phyloP scores from a whole-genome alignment of 129 eudicot species.

The Daucus carota region DH1_v3.0 NC_030385.2:45344001-45344500 shows the following conservation, averaged over 20 bases:
- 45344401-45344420: slow-evolving; percentile 44
- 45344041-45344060: slow-evolving; percentile 82
- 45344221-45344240: not conserved
- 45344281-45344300: slow-evolving; percentile 27
- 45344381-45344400: slow-evolving; percentile 47
- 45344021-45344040: slow-evolving; percentile 77
- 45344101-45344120: not conserved
- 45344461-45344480: slow-evolving; percentile 64
- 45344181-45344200: too few species aligned
- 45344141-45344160: not conserved
- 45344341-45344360: slow-evolving; percentile 45
- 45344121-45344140: slow-evolving; percentile 10
- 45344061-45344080: slow-evolving; percentile 84
- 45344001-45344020: slow-evolving; percentile 96
- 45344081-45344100: slow-evolving; percentile 73
- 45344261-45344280: not conserved
- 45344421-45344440: slow-evolving; percentile 64
- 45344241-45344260: not conserved
- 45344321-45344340: slow-evolving; percentile 81
- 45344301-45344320: slow-evolving; percentile 92
- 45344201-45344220: not conserved
- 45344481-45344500: slow-evolving; percentile 85
- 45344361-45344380: slow-evolving; percentile 44
- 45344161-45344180: not conserved
- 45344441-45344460: slow-evolving; percentile 62